These are phyloP conservation scores for Pleurotus citrinopileatus DNA, from an alignment of 768 basidiomycete genomes.

Conservation along the genomic window DNA sequence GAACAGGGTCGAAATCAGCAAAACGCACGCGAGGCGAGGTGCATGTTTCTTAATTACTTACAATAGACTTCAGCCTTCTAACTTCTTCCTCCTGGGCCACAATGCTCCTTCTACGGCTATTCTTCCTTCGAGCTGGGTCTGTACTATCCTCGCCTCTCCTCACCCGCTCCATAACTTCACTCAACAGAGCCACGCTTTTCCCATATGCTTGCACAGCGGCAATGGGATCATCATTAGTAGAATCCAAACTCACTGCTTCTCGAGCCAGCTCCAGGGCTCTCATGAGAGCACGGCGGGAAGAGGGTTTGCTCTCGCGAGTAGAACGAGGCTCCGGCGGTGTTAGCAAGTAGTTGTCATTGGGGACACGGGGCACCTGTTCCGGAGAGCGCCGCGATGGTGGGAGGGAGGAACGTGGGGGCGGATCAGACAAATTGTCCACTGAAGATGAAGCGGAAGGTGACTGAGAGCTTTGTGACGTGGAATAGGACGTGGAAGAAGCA, in stretches of 20 bases:
- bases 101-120: slow-evolving; percentile 68
- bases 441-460: slow-evolving; percentile 34
- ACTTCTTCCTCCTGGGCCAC: slow-evolving; percentile 94
- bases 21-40: too few relatives aligned
- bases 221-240: slow-evolving; percentile 84
- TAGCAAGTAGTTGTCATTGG: slow-evolving; percentile 13
- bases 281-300: slow-evolving; percentile 84
- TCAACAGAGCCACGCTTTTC: slow-evolving; percentile 80
- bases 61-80: slow-evolving; percentile 80
- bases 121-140: slow-evolving; percentile 54
- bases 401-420: slow-evolving; percentile 52
- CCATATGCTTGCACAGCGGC: slow-evolving; percentile 89
- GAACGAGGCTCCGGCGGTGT: slow-evolving; percentile 37
- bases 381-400: slow-evolving; percentile 28
- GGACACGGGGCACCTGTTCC: not conserved
- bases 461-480: slow-evolving; percentile 15
- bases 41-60: slow-evolving; percentile 52
- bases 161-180: slow-evolving; percentile 91
- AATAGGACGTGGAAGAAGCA: slow-evolving; percentile 16
- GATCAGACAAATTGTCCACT: slow-evolving; percentile 53
- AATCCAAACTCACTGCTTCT: slow-evolving; percentile 86
- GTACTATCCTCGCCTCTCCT: slow-evolving; percentile 80
- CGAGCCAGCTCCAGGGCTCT: slow-evolving; percentile 84
- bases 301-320: slow-evolving; percentile 50
- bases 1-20: too few relatives aligned